A percentile compares a stretch with the other conserved stretches of the same genome.
Evolutionary conservation across 148 eudicot genomes (phyloP).

Genomic region (Simmondsia chinensis): DNA sequence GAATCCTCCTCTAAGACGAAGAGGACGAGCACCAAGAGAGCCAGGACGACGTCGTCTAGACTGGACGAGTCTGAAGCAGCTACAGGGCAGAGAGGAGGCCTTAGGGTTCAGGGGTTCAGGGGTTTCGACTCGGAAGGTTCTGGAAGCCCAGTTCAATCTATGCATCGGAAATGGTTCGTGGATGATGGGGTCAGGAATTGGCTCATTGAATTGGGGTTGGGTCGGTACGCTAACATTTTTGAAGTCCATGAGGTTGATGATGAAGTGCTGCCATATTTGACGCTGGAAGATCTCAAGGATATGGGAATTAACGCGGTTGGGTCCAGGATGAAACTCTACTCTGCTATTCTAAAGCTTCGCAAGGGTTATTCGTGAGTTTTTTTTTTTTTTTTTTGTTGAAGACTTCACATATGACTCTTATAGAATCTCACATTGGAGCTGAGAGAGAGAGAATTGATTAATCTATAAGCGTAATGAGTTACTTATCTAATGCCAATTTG

Average conservation of each 20-base stretch:
- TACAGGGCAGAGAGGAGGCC: no score
- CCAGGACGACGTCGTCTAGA: no score
- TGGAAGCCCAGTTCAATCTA: slow-evolving; percentile 15
- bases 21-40: no score
- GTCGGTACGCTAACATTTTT: slow-evolving; percentile 46
- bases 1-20: no score
- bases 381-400: not conserved
- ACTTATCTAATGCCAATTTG: no score
- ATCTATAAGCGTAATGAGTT: no score
- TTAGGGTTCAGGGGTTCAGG: slow-evolving; percentile 8
- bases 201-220: slow-evolving; percentile 46
- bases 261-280: slow-evolving; percentile 54
- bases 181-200: slow-evolving; percentile 46
- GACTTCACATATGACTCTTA: no score
- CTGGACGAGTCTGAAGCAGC: no score
- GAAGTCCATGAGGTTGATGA: slow-evolving; percentile 84
- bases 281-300: slow-evolving; percentile 70
- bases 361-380: slow-evolving; percentile 34
- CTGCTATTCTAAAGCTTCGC: slow-evolving; percentile 49
- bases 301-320: slow-evolving; percentile 80
- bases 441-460: no score
- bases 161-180: no score
- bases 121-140: slow-evolving; percentile 6
- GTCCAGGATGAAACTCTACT: slow-evolving; percentile 48
- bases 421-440: no score